phyloP scores from a whole-genome alignment of 345 rosid genomes.

The Lumnitzera littorea region DNA sequence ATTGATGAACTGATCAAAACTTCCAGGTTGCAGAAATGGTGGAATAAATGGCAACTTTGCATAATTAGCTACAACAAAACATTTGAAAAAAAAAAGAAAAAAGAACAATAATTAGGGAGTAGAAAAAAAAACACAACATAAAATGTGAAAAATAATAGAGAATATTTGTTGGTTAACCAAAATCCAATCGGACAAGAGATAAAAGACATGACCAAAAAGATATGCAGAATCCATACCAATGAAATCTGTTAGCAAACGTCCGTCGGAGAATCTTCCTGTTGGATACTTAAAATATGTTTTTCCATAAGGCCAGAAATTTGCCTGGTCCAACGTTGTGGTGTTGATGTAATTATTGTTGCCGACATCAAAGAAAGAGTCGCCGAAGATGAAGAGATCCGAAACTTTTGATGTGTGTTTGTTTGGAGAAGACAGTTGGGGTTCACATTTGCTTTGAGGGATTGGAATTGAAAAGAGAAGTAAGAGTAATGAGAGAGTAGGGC shows the following conservation, averaged over 20 bases:
- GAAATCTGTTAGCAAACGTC: conserved; percentile 38
- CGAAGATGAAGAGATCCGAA: conserved; percentile 28
- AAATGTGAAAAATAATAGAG: not conserved
- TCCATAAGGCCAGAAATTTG: conserved; percentile 37
- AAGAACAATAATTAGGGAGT: no score
- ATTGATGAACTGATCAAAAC: conserved; percentile 7
- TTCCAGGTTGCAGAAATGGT: conserved; percentile 33
- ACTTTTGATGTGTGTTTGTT: conserved; percentile 3
- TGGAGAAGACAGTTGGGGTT: no score
- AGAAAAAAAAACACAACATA: not conserved
- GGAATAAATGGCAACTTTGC: conserved; percentile 35
- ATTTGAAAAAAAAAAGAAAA: not conserved
- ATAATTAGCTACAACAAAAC: conserved; percentile 19
- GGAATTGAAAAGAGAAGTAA: no score
- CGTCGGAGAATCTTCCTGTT: conserved; percentile 35
- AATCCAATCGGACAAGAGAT: no score
- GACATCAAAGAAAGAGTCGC: conserved; percentile 40
- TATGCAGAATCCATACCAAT: conserved; percentile 16
- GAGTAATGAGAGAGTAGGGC: no score
- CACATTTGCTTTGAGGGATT: no score
- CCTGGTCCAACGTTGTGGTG: conserved; percentile 15
- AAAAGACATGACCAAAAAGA: no score
- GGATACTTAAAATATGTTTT: conserved; percentile 27
- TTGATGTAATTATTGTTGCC: conserved; percentile 39
- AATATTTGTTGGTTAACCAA: no score